Evolutionary conservation across 441 rosid genomes (phyloP).

Genomic region (Arabidopsis hybrid): DNA sequence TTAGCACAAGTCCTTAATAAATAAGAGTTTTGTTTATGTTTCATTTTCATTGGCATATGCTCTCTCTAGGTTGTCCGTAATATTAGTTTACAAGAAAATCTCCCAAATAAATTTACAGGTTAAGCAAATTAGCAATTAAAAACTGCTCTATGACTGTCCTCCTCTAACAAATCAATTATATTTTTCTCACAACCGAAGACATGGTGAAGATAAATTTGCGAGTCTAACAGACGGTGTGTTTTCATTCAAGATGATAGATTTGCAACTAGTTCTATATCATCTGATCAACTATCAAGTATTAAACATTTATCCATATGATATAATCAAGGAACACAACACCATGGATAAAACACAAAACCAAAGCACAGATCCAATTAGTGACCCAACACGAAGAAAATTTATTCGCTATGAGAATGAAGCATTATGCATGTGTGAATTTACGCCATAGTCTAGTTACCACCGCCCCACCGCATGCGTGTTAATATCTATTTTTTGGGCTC

Average conservation of each 20-base stretch:
- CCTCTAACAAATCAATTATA: not conserved
- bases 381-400: too few relatives aligned
- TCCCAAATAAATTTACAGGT: not conserved
- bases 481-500: not conserved
- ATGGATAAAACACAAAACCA: too few relatives aligned
- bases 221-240: too few relatives aligned
- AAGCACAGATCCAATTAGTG: too few relatives aligned
- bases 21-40: not conserved
- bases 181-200: not conserved
- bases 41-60: not conserved
- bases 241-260: too few relatives aligned
- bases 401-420: not conserved
- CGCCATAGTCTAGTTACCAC: not conserved
- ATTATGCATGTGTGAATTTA: not conserved
- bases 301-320: not conserved
- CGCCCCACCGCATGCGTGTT: not conserved
- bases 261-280: not conserved
- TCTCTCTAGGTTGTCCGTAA: not conserved
- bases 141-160: not conserved
- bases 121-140: not conserved
- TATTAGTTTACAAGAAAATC: not conserved
- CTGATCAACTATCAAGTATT: not conserved
- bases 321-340: not conserved
- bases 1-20: conserved; percentile 22
- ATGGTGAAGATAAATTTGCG: not conserved